Base-by-base conservation (phyloP, 768 basidiomycete genomes). In the Naematelia aurantialba region DNA sequence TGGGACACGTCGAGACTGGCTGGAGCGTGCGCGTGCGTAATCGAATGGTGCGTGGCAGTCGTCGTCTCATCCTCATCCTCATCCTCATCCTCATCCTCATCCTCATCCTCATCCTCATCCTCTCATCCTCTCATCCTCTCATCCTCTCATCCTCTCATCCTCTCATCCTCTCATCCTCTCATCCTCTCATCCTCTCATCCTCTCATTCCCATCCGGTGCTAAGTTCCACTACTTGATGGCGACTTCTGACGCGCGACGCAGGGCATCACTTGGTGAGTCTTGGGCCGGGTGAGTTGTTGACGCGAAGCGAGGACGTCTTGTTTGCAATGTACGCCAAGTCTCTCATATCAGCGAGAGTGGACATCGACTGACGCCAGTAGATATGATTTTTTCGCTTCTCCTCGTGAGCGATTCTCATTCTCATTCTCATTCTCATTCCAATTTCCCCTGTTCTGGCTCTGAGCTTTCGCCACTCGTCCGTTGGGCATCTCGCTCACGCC, bases 351-450 rank as follows among this genome's bases (percentile, higher is more conserved):
- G 5, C n/a, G 49, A 26, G 19, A 44, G 12, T 29, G 49, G 24
- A 27, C 5, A 5, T 10, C 26, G n/a, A 27, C 51, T 55, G 34
- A 44, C 24, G 11, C 2, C 0, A 19, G n/a, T 54, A 72, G 70
- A 58, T 76, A 75, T 45, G 75, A 76, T 48, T 76, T 76, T 61
- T 75, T 74, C 50, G 75, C 75, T 11, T 72, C 71, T n/a, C 75
- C 71, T 22, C 63, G 74, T 75, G 55, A 54, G 70, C 66, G 21
- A 14, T 31, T 39, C 30, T 5, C 21, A 45, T 17, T 24, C 4
- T 45, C 22, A 5, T 10, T 8, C 5, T 25, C n/a, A 29, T 13
- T 26, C 30, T 4, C 52, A 34, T 19, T n/a, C 27, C n/a, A 17
- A 45, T 52, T 42, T 47, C 31, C 10, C n/a, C n/a, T n/a, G n/a